A percentile compares a stretch with the other conserved stretches of the same genome.
phyloP scores from a whole-genome alignment of 2,329 filamentous ascomycete genomes.

The Cytospora leucostoma region DNA sequence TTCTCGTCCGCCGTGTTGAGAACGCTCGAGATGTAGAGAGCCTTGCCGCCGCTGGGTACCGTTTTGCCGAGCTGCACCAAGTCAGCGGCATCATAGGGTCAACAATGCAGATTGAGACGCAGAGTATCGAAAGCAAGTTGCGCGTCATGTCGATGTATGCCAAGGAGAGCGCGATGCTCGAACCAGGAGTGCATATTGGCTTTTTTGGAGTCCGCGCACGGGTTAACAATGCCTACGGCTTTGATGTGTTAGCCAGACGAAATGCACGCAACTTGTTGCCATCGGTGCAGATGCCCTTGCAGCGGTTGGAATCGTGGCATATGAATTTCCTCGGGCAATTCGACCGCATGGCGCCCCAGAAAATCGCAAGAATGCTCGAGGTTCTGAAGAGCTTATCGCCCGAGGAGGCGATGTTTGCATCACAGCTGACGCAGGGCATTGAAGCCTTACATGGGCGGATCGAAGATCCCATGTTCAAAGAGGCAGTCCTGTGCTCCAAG shows the following conservation, averaged over 20 bases:
- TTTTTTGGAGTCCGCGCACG: conserved; percentile 59
- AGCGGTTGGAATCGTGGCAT: conserved; percentile 57
- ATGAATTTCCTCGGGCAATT: conserved; percentile 55
- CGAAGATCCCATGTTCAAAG: conserved; percentile 48
- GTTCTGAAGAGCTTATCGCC: conserved; percentile 41
- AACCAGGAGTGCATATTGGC: conserved; percentile 57
- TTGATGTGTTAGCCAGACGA: conserved; percentile 63
- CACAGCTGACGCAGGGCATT: conserved; percentile 47
- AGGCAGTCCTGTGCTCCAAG: conserved; percentile 47
- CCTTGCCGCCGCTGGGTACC: conserved; percentile 71
- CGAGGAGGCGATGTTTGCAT: conserved; percentile 48
- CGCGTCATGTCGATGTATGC: conserved; percentile 64
- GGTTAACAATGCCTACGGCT: conserved; percentile 52
- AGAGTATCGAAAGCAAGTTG: conserved; percentile 63
- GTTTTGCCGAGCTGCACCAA: conserved; percentile 72
- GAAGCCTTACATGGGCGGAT: conserved; percentile 44
- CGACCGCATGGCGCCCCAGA: conserved; percentile 45
- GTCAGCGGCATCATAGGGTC: conserved; percentile 69
- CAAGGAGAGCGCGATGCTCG: conserved; percentile 47
- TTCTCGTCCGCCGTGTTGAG: conserved; percentile 68
- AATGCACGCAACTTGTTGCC: conserved; percentile 62
- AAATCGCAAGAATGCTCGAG: conserved; percentile 43
- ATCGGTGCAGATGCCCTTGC: conserved; percentile 54
- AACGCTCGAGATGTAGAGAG: conserved; percentile 59
- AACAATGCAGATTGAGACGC: conserved; percentile 71